These are phyloP conservation scores for Whalleya microplaca DNA, from an alignment of 2,329 filamentous ascomycete species.

Conservation along the genomic window DNA sequence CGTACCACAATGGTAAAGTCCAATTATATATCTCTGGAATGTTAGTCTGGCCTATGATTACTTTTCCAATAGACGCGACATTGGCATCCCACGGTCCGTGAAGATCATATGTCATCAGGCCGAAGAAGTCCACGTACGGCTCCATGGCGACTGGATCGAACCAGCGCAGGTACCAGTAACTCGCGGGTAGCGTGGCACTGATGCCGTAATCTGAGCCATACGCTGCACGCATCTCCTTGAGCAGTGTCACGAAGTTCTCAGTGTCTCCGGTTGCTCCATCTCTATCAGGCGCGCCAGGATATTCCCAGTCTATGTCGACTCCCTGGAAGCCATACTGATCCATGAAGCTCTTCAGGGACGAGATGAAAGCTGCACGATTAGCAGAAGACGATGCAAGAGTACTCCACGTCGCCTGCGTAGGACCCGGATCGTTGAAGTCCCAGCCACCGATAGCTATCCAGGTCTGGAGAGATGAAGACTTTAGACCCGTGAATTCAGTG, in stretches of 20 bases:
- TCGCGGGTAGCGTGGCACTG: constrained; percentile 41
- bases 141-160: constrained; percentile 45
- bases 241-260: constrained; percentile 40
- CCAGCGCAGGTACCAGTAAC: constrained; percentile 44
- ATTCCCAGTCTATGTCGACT: constrained; percentile 53
- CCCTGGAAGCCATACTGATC: constrained; percentile 44
- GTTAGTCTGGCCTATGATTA: constrained; percentile 45
- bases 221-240: constrained; percentile 41
- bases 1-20: constrained; percentile 46
- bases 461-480: constrained; percentile 38
- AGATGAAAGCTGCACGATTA: constrained; percentile 43
- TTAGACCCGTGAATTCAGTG: constrained; percentile 37
- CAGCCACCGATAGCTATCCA: constrained; percentile 48
- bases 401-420: constrained; percentile 34
- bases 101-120: constrained; percentile 46
- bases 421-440: constrained; percentile 43
- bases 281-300: constrained; percentile 40
- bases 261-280: constrained; percentile 43
- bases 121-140: constrained; percentile 42
- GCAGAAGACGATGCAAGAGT: constrained; percentile 27
- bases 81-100: constrained; percentile 47
- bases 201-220: constrained; percentile 45
- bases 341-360: constrained; percentile 39
- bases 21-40: constrained; percentile 46
- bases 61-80: constrained; percentile 33